Conservation (phyloP, 768 basidiomycete species). For the Chiua virens region DNA sequence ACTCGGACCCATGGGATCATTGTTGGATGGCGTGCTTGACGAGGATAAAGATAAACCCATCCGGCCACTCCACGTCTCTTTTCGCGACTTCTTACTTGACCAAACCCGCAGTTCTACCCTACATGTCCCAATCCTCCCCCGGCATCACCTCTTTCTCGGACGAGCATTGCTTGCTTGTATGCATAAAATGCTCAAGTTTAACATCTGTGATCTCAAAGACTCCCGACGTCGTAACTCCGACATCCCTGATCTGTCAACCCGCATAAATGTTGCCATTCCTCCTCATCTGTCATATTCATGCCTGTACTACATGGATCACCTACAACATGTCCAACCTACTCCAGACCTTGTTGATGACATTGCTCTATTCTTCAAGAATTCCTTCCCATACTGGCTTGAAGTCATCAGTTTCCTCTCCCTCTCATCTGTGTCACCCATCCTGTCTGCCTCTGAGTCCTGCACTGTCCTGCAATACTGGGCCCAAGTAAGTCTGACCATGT, state of each 20-base stretch:
- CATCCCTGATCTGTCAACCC: neutral
- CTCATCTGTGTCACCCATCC: neutral
- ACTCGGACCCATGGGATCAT: neutral
- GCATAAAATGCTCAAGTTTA: too few species aligned
- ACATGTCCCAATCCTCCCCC: too few species aligned
- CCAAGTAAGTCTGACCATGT: neutral
- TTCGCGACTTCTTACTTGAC: neutral
- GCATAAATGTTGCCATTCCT: neutral
- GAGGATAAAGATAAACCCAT: neutral
- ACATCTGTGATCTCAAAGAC: neutral
- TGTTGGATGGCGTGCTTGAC: neutral
- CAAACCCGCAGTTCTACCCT: neutral
- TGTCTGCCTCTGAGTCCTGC: slow-evolving; percentile 2
- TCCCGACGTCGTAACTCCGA: neutral
- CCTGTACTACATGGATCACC: neutral
- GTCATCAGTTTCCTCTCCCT: too few species aligned
- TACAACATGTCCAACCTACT: neutral
- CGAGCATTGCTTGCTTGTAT: neutral
- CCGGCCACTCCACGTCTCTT: neutral
- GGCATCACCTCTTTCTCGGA: too few species aligned
- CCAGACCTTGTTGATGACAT: neutral
- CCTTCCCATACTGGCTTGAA: neutral
- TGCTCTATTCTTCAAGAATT: neutral
- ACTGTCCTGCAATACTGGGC: neutral
- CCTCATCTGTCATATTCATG: neutral